Evolutionary conservation across 169 alveolate genomes (phyloP).

Genomic region (Theileria sp.): DNA sequence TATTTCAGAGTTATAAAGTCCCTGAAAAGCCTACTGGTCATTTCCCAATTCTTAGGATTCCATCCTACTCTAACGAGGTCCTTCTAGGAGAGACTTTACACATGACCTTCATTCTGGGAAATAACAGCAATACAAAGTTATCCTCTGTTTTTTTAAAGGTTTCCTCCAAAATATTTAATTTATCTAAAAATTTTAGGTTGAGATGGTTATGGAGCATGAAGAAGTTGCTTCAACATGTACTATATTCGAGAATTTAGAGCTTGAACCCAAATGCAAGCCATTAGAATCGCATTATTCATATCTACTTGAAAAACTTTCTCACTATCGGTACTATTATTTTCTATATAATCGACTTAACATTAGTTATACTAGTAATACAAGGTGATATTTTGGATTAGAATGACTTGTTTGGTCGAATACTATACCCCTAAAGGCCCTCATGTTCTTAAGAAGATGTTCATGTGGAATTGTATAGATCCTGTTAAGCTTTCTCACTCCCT

Average conservation of each 20-base stretch:
- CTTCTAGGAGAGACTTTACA: slow-evolving; percentile 42
- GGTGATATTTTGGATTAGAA: neutral
- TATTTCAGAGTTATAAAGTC: neutral
- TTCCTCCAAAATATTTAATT: neutral
- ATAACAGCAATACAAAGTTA: slow-evolving; percentile 26
- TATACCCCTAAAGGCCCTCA: slow-evolving; percentile 16
- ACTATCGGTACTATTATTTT: neutral
- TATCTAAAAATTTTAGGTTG: slow-evolving; percentile 20
- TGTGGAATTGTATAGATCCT: slow-evolving; percentile 45
- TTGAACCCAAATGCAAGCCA: slow-evolving; percentile 35
- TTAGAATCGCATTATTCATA: slow-evolving; percentile 17
- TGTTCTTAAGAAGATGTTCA: slow-evolving; percentile 25
- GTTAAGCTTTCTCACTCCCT: slow-evolving; percentile 6
- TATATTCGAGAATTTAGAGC: slow-evolving; percentile 16
- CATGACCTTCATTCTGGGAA: slow-evolving; percentile 31
- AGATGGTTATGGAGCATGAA: slow-evolving; percentile 25
- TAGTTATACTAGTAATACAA: neutral
- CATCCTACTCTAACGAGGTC: slow-evolving; percentile 42
- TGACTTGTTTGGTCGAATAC: slow-evolving; percentile 33
- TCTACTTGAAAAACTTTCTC: slow-evolving; percentile 1
- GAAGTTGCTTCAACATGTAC: slow-evolving; percentile 12
- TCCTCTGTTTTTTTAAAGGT: slow-evolving; percentile 25
- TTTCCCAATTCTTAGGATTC: slow-evolving; percentile 30
- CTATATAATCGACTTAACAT: neutral
- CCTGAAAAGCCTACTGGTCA: neutral